A percentile compares a stretch with the other conserved stretches of the same genome.
phyloP scores from a whole-genome alignment of 495 filamentous ascomycete species.

The Gamarada debralockiae region DNA sequence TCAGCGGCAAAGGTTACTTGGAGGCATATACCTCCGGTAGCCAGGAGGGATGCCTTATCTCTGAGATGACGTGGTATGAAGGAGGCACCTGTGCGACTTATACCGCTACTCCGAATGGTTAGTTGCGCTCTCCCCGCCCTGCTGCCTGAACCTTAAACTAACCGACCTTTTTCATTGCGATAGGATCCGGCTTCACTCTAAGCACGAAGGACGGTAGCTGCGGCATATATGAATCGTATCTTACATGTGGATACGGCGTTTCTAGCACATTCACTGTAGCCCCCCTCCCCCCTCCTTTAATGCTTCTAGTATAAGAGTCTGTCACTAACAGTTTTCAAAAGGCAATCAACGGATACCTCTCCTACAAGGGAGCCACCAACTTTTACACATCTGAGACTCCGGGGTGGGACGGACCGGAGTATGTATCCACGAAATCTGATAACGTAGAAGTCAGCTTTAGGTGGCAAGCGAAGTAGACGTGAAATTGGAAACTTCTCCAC shows the following conservation, averaged over 20 bases:
- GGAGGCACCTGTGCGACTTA: constrained; percentile 66
- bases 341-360: constrained; percentile 1
- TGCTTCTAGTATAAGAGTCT: constrained; percentile 19
- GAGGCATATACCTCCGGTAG: constrained; percentile 47
- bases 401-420: not conserved
- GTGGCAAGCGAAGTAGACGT: constrained; percentile 5
- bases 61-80: constrained; percentile 60
- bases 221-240: constrained; percentile 37
- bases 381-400: not conserved
- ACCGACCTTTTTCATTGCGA: not conserved
- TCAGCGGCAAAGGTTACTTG: constrained; percentile 51
- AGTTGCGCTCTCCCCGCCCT: not conserved
- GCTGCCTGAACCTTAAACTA: constrained; percentile 4
- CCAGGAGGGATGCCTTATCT: constrained; percentile 62
- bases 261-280: constrained; percentile 40
- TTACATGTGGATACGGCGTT: constrained; percentile 45
- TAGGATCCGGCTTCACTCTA: constrained; percentile 50
- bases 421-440: not conserved
- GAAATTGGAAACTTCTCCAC: not conserved
- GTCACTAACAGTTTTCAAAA: not conserved
- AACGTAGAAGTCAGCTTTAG: constrained; percentile 2
- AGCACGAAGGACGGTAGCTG: constrained; percentile 56
- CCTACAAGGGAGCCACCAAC: not conserved
- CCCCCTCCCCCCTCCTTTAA: not conserved
- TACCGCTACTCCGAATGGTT: constrained; percentile 44